Base-by-base conservation (phyloP, 2,329 filamentous ascomycete species). In the Pseudogymnoascus verrucosus region DNA sequence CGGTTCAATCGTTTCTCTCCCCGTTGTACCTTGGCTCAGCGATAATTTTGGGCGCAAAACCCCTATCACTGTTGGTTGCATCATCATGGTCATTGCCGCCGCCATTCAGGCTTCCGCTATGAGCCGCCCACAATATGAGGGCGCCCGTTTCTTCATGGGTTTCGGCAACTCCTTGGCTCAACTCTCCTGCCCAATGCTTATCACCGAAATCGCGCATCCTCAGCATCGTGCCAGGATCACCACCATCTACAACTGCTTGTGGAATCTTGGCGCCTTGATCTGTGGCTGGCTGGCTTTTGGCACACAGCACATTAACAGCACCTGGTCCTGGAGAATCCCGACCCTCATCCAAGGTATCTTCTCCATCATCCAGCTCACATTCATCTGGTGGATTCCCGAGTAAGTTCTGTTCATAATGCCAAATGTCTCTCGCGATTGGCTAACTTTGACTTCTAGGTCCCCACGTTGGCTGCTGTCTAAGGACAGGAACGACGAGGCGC, bases 401-500 rank as follows among this genome's bases (percentile, higher is more conserved):
- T 42, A 44, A 44, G 40, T 44, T 44, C 40, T 44, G 19, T 10
- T 44, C 19, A 82, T 3, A 83, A 83, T 0, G 87, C 89, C 6
- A 82, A 87, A 69, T 86, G 86, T 71, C 84, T 89, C 19, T 23
- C 40, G 40, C 40, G 40, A 44, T 23, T 44, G 40, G 40, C 40
- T 44, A 44, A 44, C 40, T 44, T 23, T 44, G 26, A 36, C 85
- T 0, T 84, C 85, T 0, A 85, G 88, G 68, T 85, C 82, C 4
- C 85, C 85, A 1, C 74, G 85, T 63, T 88, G 84, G 84, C 76
- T 87, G 23, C 82, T 85, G 63, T 79, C 79, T 60, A 79, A 84
- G 64, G 79, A 81, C 63, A 78, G 80, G 19, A 74, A 78, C 14
- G 81, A 84, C 14, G 77, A 85, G 63, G 84, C 83, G 0, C 73